Evolutionary conservation across 257 asterid species (phyloP).

Genomic region (Solanum stenotomum): DNA sequence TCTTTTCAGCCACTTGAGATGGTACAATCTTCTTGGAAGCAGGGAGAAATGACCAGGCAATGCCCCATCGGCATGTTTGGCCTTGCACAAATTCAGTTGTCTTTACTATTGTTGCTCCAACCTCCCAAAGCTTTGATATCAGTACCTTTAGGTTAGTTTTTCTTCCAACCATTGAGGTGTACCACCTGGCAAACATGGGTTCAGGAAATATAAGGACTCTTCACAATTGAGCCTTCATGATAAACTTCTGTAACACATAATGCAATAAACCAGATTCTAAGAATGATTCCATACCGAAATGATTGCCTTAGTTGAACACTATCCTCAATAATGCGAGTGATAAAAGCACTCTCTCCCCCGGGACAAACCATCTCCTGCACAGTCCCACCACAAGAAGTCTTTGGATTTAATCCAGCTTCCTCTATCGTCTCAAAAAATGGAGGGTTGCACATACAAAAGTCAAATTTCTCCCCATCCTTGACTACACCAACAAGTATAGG

Average conservation of each 20-base stretch:
- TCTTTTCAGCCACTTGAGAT: constrained; percentile 35
- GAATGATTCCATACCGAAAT: constrained; percentile 40
- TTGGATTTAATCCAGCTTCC: constrained; percentile 85
- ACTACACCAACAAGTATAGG: constrained; percentile 65
- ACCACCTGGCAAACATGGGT: constrained; percentile 59
- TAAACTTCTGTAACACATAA: neutral
- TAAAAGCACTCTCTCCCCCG: constrained; percentile 79
- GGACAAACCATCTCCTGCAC: constrained; percentile 82
- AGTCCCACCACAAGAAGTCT: constrained; percentile 97
- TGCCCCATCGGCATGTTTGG: constrained; percentile 94
- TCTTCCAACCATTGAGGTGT: constrained; percentile 91
- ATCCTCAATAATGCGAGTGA: constrained; percentile 67
- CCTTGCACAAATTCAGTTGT: constrained; percentile 96
- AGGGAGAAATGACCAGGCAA: constrained; percentile 89
- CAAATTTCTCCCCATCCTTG: constrained; percentile 66
- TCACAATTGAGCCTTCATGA: neutral
- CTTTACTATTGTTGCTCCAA: constrained; percentile 78
- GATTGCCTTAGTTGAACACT: constrained; percentile 53
- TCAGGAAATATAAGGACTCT: neutral
- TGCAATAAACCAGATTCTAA: neutral
- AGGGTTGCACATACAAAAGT: constrained; percentile 96
- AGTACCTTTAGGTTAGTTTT: constrained; percentile 66
- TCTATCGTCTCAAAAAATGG: constrained; percentile 90
- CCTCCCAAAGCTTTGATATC: constrained; percentile 63
- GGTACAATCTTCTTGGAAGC: constrained; percentile 32